Evolutionary conservation across 768 basidiomycete species (phyloP).

Genomic region (Leccinum longicurvipes): DNA sequence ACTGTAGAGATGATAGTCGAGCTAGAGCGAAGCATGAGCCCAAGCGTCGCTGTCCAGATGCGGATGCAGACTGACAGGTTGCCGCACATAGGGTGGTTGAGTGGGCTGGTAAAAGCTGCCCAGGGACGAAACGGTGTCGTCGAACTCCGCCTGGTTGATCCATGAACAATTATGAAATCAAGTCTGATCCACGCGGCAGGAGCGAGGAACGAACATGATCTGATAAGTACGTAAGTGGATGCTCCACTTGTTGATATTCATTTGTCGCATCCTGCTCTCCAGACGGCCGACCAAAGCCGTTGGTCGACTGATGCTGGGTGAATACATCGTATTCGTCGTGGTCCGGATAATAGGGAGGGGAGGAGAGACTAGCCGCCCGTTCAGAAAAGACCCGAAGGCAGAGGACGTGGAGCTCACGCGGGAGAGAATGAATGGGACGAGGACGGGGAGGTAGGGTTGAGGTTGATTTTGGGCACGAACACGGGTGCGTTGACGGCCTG

Average conservation of each 20-base stretch:
- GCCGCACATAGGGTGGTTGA: slow-evolving; percentile 52
- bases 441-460: slow-evolving; percentile 34
- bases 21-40: slow-evolving; percentile 38
- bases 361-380: slow-evolving; percentile 22
- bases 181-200: neutral
- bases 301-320: slow-evolving; percentile 7
- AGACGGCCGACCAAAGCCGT: slow-evolving; percentile 3
- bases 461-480: slow-evolving; percentile 70
- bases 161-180: no score
- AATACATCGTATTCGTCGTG: slow-evolving; percentile 41
- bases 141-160: slow-evolving; percentile 30
- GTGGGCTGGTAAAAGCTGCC: slow-evolving; percentile 39
- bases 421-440: slow-evolving; percentile 29
- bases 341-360: slow-evolving; percentile 25
- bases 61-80: slow-evolving; percentile 52
- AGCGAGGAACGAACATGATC: slow-evolving; percentile 20
- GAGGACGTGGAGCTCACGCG: slow-evolving; percentile 18
- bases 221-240: slow-evolving; percentile 18
- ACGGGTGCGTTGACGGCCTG: slow-evolving; percentile 81
- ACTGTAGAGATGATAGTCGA: slow-evolving; percentile 93
- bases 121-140: slow-evolving; percentile 23
- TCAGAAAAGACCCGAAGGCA: slow-evolving; percentile 4
- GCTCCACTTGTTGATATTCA: slow-evolving; percentile 24
- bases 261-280: slow-evolving; percentile 15
- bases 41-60: slow-evolving; percentile 1